These are phyloP conservation scores for Dillenia turbinata DNA, from an alignment of 164 flowering plant species.

Conservation along the genomic window DNA sequence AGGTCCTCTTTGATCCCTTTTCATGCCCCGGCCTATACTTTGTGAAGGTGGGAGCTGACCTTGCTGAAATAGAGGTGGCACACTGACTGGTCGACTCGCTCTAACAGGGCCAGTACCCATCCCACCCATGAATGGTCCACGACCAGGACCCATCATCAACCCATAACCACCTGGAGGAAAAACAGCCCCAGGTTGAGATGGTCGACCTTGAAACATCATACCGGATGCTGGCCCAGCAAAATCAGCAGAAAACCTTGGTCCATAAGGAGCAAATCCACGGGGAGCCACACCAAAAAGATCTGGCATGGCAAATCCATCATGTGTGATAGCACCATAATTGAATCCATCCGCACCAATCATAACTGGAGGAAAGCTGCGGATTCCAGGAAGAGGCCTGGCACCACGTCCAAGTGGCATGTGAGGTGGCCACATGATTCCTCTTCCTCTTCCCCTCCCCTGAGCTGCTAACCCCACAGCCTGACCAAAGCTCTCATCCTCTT, in stretches of 20 bases:
- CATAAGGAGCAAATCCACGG: slow-evolving; percentile 77
- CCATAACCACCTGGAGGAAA: slow-evolving; percentile 78
- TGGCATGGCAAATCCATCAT: slow-evolving; percentile 69
- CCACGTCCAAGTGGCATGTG: slow-evolving; percentile 71
- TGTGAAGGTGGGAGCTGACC: slow-evolving; percentile 42
- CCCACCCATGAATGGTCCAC: slow-evolving; percentile 84
- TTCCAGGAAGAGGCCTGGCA: slow-evolving; percentile 72
- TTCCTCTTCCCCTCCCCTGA: slow-evolving; percentile 84
- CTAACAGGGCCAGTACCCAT: slow-evolving; percentile 48
- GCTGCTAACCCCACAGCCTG: slow-evolving; percentile 30
- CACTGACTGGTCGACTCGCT: slow-evolving; percentile 43
- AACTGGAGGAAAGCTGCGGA: slow-evolving; percentile 78
- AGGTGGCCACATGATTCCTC: slow-evolving; percentile 93
- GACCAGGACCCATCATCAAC: slow-evolving; percentile 92
- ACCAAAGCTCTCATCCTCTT: slow-evolving; percentile 67
- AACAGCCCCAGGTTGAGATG: slow-evolving; percentile 57
- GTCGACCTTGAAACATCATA: slow-evolving; percentile 84
- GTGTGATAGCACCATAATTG: slow-evolving; percentile 59
- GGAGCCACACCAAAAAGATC: slow-evolving; percentile 68
- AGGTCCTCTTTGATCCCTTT: slow-evolving; percentile 59
- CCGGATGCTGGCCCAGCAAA: slow-evolving; percentile 56
- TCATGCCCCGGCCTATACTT: slow-evolving; percentile 22
- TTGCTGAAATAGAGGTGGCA: slow-evolving; percentile 47
- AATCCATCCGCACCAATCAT: slow-evolving; percentile 93
- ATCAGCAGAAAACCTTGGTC: slow-evolving; percentile 75